Base-by-base conservation (phyloP, 1,284 basidiomycete genomes). In the Sporisorium reilianum region DNA sequence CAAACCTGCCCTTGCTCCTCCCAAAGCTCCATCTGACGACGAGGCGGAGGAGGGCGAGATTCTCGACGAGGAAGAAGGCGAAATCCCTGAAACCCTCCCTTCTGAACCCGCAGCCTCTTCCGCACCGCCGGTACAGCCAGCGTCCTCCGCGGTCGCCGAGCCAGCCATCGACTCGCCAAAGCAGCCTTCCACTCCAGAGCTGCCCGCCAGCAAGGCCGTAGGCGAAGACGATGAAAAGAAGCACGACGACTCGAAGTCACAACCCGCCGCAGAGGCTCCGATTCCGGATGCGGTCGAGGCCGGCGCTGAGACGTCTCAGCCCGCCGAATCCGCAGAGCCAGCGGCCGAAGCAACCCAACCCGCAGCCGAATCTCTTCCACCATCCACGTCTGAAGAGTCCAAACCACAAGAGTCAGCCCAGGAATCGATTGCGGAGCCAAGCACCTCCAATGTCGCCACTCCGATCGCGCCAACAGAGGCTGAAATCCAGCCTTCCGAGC, bases 11-110 rank as follows among this genome's bases (percentile, higher is more conserved):
- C 25, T 45, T n/a, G 22, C 54, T 22, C 53, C 67, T 3, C n/a
- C 40, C 7, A 64, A 64, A 36, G 28, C 46, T 6, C 14, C 48
- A 30, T 36, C 38, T 23, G 71, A 68, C n/a, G 72, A 69, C 28
- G 72, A 75, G 50, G 72, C 72, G 6, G 72, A 75, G 23, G 72
- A 75, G 30, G 72, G 72, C 5, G 72, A 75, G 53, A 75, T 75
- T 23, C 25, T 67, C 30, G 70, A 73, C n/a, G 60, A 69, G 48
- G 72, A 75, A 38, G 72, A 75, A 55, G 72, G 72, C 34, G 72
- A 75, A 36, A 75, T 69, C 10, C 34, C 52, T 2, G 66, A 75
- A 18, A 55, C n/a, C 34, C 61, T 30, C 23, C 54, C 56, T 8
- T 25, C 50, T 11, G 54, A 50, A 25, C 30, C 58, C 12, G 25